A percentile compares a stretch with the other conserved stretches of the same genome.
Conservation (phyloP, 441 rosid species). For the Geranium incanum region DNA sequence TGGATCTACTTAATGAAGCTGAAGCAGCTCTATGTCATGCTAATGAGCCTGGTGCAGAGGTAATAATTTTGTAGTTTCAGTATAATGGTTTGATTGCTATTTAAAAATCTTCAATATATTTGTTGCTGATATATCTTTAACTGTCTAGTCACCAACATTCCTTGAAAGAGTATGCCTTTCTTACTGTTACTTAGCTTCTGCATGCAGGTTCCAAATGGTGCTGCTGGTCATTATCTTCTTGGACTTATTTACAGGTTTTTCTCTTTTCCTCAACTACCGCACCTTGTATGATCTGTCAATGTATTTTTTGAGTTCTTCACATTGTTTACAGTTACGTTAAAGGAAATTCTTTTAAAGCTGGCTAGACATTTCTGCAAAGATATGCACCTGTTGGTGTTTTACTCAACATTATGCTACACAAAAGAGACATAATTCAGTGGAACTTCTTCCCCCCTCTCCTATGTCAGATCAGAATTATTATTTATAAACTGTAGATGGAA, state of each 20-base stretch:
- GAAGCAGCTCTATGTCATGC: conserved; percentile 74
- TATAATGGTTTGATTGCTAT: conserved; percentile 10
- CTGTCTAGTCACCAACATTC: neutral
- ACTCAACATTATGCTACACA: neutral
- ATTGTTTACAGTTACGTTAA: neutral
- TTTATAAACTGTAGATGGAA: neutral
- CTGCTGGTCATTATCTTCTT: conserved; percentile 56
- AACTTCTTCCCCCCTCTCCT: neutral
- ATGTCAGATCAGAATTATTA: neutral
- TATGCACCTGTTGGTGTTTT: neutral
- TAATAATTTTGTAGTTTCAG: conserved; percentile 20
- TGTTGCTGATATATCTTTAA: neutral
- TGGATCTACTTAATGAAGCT: conserved; percentile 95
- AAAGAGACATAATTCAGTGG: neutral
- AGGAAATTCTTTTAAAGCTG: conserved; percentile 5
- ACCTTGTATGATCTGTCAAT: conserved; percentile 6
- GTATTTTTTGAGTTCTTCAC: neutral
- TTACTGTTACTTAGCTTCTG: conserved; percentile 18
- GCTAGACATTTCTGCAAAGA: neutral
- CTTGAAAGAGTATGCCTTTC: conserved; percentile 14
- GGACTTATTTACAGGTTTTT: conserved; percentile 47
- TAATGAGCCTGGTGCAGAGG: conserved; percentile 81
- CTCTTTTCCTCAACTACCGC: conserved; percentile 3
- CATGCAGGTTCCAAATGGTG: conserved; percentile 55
- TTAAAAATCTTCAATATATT: neutral